Conservation (phyloP, 805 yeast genomes). For the Candida fluviatilis region DNA sequence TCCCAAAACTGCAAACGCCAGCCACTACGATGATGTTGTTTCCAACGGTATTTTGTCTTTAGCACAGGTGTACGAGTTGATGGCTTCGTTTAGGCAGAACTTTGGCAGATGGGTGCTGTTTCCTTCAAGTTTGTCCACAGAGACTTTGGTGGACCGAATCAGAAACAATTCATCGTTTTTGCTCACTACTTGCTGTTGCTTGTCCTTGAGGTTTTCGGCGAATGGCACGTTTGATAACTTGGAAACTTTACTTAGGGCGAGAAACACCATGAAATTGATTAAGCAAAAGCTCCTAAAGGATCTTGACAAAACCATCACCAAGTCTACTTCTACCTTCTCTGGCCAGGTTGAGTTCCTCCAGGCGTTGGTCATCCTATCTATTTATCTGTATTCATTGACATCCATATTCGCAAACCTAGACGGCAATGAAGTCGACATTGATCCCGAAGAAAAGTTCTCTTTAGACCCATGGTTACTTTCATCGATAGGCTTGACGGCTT, state of each 20-base stretch:
- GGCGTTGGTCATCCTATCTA: conserved; percentile 59
- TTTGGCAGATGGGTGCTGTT: conserved; percentile 79
- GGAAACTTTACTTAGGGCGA: conserved; percentile 9
- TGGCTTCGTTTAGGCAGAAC: conserved; percentile 57
- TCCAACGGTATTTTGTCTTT: conserved; percentile 45
- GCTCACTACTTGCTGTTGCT: conserved; percentile 61
- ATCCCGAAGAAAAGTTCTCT: conserved; percentile 26
- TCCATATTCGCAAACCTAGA: conserved; percentile 27
- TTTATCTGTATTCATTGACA: conserved; percentile 61
- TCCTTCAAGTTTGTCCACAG: conserved; percentile 49
- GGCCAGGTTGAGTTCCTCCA: conserved; percentile 59
- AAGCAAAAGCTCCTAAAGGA: conserved; percentile 47
- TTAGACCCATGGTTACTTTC: conserved; percentile 72
- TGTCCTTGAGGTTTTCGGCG: conserved; percentile 51
- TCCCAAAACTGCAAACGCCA: background rate
- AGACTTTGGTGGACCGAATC: conserved; percentile 45
- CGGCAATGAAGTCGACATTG: conserved; percentile 11
- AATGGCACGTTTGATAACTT: conserved; percentile 14
- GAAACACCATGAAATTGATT: conserved; percentile 38
- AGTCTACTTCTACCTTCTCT: conserved; percentile 20
- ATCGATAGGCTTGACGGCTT: conserved; percentile 61
- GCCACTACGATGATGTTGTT: conserved; percentile 43
- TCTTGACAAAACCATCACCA: conserved; percentile 40
- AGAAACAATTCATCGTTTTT: conserved; percentile 54
- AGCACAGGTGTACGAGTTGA: conserved; percentile 45